Percentiles rank a stretch among this genome's conserved stretches.
These are phyloP conservation scores for Colletotrichum truncatum DNA, from an alignment of 2,329 filamentous ascomycete species.

Conservation along the genomic window DNA sequence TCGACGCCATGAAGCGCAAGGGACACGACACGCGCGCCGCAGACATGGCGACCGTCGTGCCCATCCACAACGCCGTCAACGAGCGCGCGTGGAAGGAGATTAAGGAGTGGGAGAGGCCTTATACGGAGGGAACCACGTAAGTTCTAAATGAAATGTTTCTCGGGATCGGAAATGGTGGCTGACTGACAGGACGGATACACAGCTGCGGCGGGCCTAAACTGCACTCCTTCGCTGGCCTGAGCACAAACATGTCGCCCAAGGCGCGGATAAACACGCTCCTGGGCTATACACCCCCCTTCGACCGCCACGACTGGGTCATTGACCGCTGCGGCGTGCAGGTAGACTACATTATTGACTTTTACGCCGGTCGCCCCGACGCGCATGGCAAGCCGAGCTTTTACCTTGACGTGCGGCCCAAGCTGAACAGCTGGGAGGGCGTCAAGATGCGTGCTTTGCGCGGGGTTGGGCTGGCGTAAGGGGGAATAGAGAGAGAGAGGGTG, in stretches of 20 bases:
- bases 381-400: slow-evolving; percentile 67
- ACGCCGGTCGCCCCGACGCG: slow-evolving; percentile 71
- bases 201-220: slow-evolving; percentile 80
- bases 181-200: background rate
- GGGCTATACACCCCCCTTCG: slow-evolving; percentile 93
- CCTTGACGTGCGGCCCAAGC: slow-evolving; percentile 73
- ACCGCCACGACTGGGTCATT: slow-evolving; percentile 96
- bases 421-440: slow-evolving; percentile 74
- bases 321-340: slow-evolving; percentile 87
- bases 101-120: slow-evolving; percentile 84
- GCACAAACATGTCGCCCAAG: slow-evolving; percentile 76
- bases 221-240: slow-evolving; percentile 83
- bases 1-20: slow-evolving; percentile 95
- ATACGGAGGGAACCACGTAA: slow-evolving; percentile 64
- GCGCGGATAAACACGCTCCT: slow-evolving; percentile 84
- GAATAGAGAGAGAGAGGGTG: fast-evolving
- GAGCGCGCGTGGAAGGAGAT: slow-evolving; percentile 96
- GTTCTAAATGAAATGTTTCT: no score
- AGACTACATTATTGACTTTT: slow-evolving; percentile 99
- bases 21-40: slow-evolving; percentile 74
- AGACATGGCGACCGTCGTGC: slow-evolving; percentile 92
- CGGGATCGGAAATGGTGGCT: no score
- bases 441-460: slow-evolving; percentile 69
- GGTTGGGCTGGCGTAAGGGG: slow-evolving; percentile 55
- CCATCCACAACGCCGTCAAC: slow-evolving; percentile 98